Evolutionary conservation across 148 eudicot species (phyloP).

Genomic region (Chenopodium quinoa): DNA sequence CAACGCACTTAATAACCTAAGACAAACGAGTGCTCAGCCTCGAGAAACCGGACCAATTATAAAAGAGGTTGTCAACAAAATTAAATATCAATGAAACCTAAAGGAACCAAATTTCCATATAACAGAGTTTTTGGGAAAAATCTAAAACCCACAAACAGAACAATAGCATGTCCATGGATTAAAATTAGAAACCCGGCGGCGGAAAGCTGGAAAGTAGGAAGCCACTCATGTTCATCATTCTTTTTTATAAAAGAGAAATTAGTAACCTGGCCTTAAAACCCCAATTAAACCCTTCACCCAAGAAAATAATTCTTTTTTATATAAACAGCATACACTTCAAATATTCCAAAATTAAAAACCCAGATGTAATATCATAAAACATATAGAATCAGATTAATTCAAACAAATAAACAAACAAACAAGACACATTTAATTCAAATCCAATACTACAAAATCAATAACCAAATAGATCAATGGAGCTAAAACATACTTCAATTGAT

Average conservation of each 20-base stretch:
- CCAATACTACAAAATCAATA: background rate
- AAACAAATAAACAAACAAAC: background rate
- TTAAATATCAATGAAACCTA: background rate
- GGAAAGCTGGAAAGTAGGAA: background rate
- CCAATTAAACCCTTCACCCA: background rate
- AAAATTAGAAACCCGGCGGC: background rate
- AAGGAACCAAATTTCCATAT: background rate
- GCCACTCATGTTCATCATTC: background rate
- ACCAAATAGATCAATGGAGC: background rate
- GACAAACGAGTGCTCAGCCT: background rate
- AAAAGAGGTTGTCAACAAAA: background rate
- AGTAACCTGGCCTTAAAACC: background rate
- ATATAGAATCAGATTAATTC: background rate
- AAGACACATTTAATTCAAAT: background rate
- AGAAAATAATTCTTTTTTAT: background rate
- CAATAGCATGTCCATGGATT: background rate
- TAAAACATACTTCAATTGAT: background rate
- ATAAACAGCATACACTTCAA: background rate
- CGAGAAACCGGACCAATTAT: background rate
- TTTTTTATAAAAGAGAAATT: background rate
- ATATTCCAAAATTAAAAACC: background rate
- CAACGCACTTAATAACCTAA: background rate
- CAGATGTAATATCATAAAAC: background rate
- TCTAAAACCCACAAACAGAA: background rate
- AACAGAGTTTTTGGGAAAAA: background rate